A percentile compares a stretch with the other conserved stretches of the same genome.
These are phyloP conservation scores for Wickerhamiella hasegawae DNA, from an alignment of 805 yeast species.

Conservation along the genomic window DNA sequence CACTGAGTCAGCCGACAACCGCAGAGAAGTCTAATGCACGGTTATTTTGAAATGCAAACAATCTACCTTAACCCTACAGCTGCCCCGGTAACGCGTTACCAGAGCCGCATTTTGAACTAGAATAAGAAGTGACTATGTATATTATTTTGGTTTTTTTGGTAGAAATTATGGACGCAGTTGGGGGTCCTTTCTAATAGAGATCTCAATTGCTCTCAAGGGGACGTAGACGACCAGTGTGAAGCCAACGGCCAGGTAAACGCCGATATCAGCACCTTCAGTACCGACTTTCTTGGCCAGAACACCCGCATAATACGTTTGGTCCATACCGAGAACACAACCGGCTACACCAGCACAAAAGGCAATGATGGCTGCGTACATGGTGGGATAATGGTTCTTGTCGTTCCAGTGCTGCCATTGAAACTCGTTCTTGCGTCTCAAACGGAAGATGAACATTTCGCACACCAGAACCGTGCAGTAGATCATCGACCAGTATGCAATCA, in stretches of 20 bases:
- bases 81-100: too few species aligned
- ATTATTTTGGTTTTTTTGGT: too few species aligned
- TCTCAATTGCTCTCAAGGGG: slow-evolving; percentile 44
- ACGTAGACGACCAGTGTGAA: slow-evolving; percentile 55
- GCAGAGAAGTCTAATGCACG: too few species aligned
- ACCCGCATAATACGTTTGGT: slow-evolving; percentile 72
- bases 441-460: slow-evolving; percentile 59
- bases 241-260: slow-evolving; percentile 64
- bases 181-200: slow-evolving; percentile 28
- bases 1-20: too few species aligned
- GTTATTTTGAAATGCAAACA: too few species aligned
- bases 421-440: slow-evolving; percentile 34
- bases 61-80: too few species aligned
- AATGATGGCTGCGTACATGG: slow-evolving; percentile 53
- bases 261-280: slow-evolving; percentile 60
- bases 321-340: slow-evolving; percentile 79
- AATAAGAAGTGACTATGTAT: not conserved
- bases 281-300: slow-evolving; percentile 54
- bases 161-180: slow-evolving; percentile 8
- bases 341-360: slow-evolving; percentile 57
- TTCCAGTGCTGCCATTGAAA: slow-evolving; percentile 72
- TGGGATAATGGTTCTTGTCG: slow-evolving; percentile 39
- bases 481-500: slow-evolving; percentile 85
- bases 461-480: slow-evolving; percentile 57
- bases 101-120: not conserved